phyloP scores from a whole-genome alignment of 2,329 filamentous ascomycete species.

The Ascochyta koolunga region DNA sequence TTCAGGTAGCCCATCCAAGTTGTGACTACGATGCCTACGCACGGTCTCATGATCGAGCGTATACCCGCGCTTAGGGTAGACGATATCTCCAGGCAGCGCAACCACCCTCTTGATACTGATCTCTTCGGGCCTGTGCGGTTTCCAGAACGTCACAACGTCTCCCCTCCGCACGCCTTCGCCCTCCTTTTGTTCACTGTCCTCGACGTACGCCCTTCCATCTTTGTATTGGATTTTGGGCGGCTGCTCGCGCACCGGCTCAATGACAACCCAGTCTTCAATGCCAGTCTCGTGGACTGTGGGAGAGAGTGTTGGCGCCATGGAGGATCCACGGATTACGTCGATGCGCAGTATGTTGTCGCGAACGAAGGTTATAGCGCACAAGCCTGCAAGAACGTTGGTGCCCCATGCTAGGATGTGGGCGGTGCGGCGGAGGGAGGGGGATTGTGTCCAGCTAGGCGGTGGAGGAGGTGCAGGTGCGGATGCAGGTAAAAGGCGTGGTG shows the following conservation, averaged over 20 bases:
- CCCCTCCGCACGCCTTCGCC: conserved; percentile 49
- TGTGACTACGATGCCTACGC: conserved; percentile 18
- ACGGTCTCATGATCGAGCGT: conserved; percentile 39
- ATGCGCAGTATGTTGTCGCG: conserved; percentile 51
- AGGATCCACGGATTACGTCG: conserved; percentile 48
- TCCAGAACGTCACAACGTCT: conserved; percentile 54
- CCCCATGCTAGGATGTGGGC: conserved; percentile 20
- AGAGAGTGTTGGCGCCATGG: conserved; percentile 55
- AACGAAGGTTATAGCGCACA: conserved; percentile 35
- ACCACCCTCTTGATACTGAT: conserved; percentile 83
- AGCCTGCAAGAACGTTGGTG: conserved; percentile 20
- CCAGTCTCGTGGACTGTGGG: conserved; percentile 50
- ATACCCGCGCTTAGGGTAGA: conserved; percentile 60
- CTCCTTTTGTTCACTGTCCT: neutral
- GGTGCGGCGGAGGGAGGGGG: conserved; percentile 9
- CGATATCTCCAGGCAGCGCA: conserved; percentile 77
- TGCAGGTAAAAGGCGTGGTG: conserved; percentile 1
- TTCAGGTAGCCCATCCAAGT: conserved; percentile 40
- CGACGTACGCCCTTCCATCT: conserved; percentile 1
- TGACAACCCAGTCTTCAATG: conserved; percentile 46
- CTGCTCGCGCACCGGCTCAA: conserved; percentile 33
- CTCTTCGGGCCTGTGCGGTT: conserved; percentile 70
- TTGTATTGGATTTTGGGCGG: conserved; percentile 24
- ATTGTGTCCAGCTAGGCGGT: conserved; percentile 13
- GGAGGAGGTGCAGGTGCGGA: conserved; percentile 5